Evolutionary conservation across 768 basidiomycete species (phyloP).

Genomic region (Boletus subparvulus): DNA sequence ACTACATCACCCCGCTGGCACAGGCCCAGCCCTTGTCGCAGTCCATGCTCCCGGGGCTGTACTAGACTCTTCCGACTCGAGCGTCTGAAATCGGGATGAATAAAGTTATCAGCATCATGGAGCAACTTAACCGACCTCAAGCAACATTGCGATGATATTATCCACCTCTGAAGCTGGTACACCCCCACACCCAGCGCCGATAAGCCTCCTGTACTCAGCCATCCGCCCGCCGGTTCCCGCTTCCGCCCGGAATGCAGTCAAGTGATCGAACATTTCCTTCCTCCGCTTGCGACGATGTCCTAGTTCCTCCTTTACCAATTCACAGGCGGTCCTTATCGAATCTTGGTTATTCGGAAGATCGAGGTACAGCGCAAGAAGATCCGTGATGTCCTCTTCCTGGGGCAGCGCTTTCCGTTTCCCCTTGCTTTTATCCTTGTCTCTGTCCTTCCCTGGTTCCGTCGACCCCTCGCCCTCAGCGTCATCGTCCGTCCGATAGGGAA

Average conservation of each 20-base stretch:
- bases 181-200: slow-evolving; percentile 88
- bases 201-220: slow-evolving; percentile 83
- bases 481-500: slow-evolving; percentile 48
- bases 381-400: slow-evolving; percentile 58
- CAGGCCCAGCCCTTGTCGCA: slow-evolving; percentile 26
- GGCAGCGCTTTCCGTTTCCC: slow-evolving; percentile 54
- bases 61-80: slow-evolving; percentile 80
- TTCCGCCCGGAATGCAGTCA: slow-evolving; percentile 82
- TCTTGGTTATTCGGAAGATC: slow-evolving; percentile 59
- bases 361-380: slow-evolving; percentile 57
- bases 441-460: slow-evolving; percentile 33
- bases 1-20: slow-evolving; percentile 21
- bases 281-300: slow-evolving; percentile 64
- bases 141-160: slow-evolving; percentile 75
- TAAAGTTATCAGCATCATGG: not conserved
- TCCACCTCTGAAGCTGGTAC: slow-evolving; percentile 87
- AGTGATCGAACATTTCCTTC: slow-evolving; percentile 67
- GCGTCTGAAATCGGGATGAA: slow-evolving; percentile 47
- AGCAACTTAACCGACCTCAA: slow-evolving; percentile 58
- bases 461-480: slow-evolving; percentile 43
- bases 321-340: slow-evolving; percentile 53
- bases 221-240: slow-evolving; percentile 88
- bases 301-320: slow-evolving; percentile 63
- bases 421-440: slow-evolving; percentile 49
- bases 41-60: slow-evolving; percentile 48